Evolutionary conservation across 495 filamentous ascomycete species (phyloP).

Genomic region (Filosporella fistucella): DNA sequence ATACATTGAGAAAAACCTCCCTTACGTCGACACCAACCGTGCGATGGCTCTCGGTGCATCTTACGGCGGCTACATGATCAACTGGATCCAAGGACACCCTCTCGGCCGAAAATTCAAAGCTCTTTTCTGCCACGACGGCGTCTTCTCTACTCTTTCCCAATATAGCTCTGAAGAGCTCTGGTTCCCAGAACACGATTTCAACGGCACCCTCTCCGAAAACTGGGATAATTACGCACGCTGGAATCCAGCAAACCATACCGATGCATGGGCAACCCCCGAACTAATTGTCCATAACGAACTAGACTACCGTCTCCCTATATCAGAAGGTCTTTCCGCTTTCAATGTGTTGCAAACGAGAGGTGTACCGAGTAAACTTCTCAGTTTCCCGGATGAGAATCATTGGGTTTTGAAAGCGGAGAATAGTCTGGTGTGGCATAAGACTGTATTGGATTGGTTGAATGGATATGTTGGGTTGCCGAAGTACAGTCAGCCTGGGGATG

Average conservation of each 20-base stretch:
- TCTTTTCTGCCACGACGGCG: conserved; percentile 86
- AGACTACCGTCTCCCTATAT: conserved; percentile 81
- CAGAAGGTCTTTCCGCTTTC: conserved; percentile 76
- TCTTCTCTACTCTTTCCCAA: conserved; percentile 71
- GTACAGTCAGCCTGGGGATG: conserved; percentile 8
- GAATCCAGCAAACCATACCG: conserved; percentile 67
- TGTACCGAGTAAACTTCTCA: conserved; percentile 67
- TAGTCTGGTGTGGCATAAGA: conserved; percentile 78
- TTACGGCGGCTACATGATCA: conserved; percentile 86
- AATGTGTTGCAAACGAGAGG: conserved; percentile 74
- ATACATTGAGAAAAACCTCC: conserved; percentile 63
- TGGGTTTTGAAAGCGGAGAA: conserved; percentile 94
- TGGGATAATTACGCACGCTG: conserved; percentile 71
- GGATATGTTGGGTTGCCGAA: conserved; percentile 52
- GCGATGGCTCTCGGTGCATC: conserved; percentile 77
- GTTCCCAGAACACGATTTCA: conserved; percentile 79
- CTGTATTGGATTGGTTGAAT: conserved; percentile 85
- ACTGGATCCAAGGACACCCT: conserved; percentile 65
- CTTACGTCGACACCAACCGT: conserved; percentile 67
- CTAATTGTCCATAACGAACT: conserved; percentile 82
- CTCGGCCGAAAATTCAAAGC: conserved; percentile 78
- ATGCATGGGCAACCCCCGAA: conserved; percentile 70
- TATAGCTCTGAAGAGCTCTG: conserved; percentile 79
- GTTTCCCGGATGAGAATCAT: conserved; percentile 76
- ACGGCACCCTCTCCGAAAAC: conserved; percentile 66